phyloP scores from a whole-genome alignment of 805 yeast genomes.

The Candida methanosorbosa region DNA sequence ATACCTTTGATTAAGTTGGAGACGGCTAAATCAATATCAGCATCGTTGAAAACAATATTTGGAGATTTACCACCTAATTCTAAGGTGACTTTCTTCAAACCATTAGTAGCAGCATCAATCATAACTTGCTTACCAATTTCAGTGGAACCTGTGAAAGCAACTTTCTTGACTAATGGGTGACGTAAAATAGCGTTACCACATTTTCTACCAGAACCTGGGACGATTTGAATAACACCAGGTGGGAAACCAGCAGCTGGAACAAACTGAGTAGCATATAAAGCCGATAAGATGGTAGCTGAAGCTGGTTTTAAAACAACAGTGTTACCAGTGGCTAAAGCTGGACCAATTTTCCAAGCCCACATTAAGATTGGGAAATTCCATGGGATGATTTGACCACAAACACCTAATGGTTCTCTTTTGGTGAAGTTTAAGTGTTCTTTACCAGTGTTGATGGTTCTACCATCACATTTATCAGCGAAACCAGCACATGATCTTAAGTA shows the following conservation, averaged over 20 bases:
- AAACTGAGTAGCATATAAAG: constrained; percentile 53
- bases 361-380: constrained; percentile 81
- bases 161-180: constrained; percentile 63
- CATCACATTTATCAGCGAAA: constrained; percentile 60
- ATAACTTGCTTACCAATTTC: constrained; percentile 65
- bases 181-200: constrained; percentile 65
- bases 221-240: constrained; percentile 64
- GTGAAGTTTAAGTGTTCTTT: constrained; percentile 55
- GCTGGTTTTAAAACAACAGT: constrained; percentile 69
- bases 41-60: constrained; percentile 73
- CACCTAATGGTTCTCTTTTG: constrained; percentile 69
- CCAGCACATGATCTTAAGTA: constrained; percentile 69
- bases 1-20: constrained; percentile 66
- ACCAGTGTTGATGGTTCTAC: constrained; percentile 58
- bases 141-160: constrained; percentile 80
- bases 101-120: constrained; percentile 60
- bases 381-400: constrained; percentile 78
- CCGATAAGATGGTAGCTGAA: constrained; percentile 69
- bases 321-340: constrained; percentile 73
- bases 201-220: constrained; percentile 67
- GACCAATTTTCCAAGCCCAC: constrained; percentile 75
- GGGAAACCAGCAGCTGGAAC: constrained; percentile 65
- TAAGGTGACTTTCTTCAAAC: constrained; percentile 69
- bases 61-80: constrained; percentile 92
- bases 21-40: constrained; percentile 58